phyloP scores from a whole-genome alignment of 495 filamentous ascomycete genomes.

The Xylaria flabelliformis region DNA sequence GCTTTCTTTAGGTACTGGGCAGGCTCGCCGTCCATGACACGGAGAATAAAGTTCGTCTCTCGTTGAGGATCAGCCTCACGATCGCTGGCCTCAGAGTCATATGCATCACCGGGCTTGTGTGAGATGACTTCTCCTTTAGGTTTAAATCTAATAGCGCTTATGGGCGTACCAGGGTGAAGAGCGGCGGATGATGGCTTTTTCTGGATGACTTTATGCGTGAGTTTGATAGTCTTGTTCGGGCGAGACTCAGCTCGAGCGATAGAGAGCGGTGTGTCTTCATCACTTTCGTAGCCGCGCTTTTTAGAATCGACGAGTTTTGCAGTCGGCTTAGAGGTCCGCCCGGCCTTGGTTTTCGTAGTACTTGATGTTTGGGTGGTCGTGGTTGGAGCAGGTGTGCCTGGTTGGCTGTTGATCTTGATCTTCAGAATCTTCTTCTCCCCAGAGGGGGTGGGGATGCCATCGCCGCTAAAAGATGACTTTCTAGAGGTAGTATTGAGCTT shows the following conservation, averaged over 20 bases:
- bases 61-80: constrained; percentile 84
- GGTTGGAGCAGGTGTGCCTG: constrained; percentile 50
- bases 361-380: constrained; percentile 32
- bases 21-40: constrained; percentile 84
- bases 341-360: constrained; percentile 54
- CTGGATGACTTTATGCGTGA: constrained; percentile 8
- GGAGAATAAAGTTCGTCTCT: constrained; percentile 86
- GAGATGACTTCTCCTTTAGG: constrained; percentile 66
- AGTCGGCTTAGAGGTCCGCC: constrained; percentile 54
- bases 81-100: constrained; percentile 96
- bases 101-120: constrained; percentile 79
- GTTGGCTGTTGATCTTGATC: constrained; percentile 57
- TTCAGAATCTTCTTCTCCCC: constrained; percentile 56
- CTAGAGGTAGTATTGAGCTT: constrained; percentile 46
- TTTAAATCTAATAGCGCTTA: constrained; percentile 58
- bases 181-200: constrained; percentile 28
- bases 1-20: constrained; percentile 78
- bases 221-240: constrained; percentile 50
- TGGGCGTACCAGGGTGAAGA: constrained; percentile 34
- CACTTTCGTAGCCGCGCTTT: constrained; percentile 53
- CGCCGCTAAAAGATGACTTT: constrained; percentile 33
- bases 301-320: constrained; percentile 51
- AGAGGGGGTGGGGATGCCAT: constrained; percentile 48
- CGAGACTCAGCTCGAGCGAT: constrained; percentile 33
- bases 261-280: constrained; percentile 46